Conservation (phyloP, 2,329 filamentous ascomycete genomes). For the Sarocladium kiliense region DNA sequence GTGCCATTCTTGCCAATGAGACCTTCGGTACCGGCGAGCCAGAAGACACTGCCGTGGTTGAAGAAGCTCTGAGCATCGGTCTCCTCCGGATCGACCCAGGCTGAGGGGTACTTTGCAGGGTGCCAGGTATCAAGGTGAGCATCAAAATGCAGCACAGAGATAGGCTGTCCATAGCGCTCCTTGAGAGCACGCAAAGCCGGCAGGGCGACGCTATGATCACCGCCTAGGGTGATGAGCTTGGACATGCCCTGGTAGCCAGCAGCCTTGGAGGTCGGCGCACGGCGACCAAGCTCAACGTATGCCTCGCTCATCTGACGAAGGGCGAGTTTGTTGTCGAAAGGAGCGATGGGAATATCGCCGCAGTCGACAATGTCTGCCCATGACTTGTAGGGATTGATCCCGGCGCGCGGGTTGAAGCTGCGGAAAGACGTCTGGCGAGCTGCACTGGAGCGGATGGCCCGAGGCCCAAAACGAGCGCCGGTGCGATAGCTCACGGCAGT, state of each 20-base stretch:
- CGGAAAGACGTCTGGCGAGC: slow-evolving; percentile 74
- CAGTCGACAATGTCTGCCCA: slow-evolving; percentile 81
- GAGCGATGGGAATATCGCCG: slow-evolving; percentile 77
- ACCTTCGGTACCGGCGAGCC: slow-evolving; percentile 72
- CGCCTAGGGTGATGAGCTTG: slow-evolving; percentile 56
- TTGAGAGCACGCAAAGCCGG: slow-evolving; percentile 59
- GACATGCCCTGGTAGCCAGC: slow-evolving; percentile 1
- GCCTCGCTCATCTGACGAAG: slow-evolving; percentile 73
- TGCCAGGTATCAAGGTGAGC: slow-evolving; percentile 75
- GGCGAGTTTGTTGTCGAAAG: slow-evolving; percentile 74
- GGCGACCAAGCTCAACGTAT: slow-evolving; percentile 33
- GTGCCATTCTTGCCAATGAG: slow-evolving; percentile 48
- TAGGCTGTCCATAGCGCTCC: slow-evolving; percentile 47
- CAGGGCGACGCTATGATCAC: slow-evolving; percentile 64
- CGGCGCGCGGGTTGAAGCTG: slow-evolving; percentile 73
- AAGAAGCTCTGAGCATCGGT: slow-evolving; percentile 35
- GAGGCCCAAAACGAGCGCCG: slow-evolving; percentile 76
- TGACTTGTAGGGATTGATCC: slow-evolving; percentile 74
- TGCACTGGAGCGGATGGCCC: slow-evolving; percentile 80
- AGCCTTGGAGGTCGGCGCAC: slow-evolving; percentile 26
- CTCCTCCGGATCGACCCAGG: slow-evolving; percentile 50
- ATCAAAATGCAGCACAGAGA: slow-evolving; percentile 67
- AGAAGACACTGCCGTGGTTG: slow-evolving; percentile 84
- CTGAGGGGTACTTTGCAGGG: slow-evolving; percentile 66
- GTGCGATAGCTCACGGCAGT: slow-evolving; percentile 67